A percentile compares a stretch with the other conserved stretches of the same genome.
These are phyloP conservation scores for Delitschia confertaspora DNA, from an alignment of 495 filamentous ascomycete genomes.

Conservation along the genomic window DNA sequence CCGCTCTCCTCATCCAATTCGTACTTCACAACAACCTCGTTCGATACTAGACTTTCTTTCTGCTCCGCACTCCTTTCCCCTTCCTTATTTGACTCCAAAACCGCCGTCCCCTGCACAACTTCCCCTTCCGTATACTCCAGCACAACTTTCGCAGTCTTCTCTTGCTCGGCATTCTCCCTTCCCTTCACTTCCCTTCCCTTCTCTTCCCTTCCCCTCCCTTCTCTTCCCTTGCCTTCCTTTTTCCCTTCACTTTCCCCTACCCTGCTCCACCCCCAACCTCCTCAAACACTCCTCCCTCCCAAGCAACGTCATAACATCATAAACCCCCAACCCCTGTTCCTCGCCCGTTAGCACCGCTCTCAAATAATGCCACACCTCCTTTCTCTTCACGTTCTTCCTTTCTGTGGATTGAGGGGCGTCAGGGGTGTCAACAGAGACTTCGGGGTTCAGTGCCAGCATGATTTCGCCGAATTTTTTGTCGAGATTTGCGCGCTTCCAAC, in stretches of 20 bases:
- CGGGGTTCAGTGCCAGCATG: too few species aligned
- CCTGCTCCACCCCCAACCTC: constrained; percentile 23
- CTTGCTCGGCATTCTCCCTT: constrained; percentile 1
- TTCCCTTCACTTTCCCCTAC: background rate
- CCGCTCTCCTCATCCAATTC: too few species aligned
- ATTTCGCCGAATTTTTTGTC: too few species aligned
- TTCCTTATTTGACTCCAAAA: too few species aligned
- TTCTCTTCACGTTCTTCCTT: background rate
- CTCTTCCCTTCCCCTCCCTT: background rate
- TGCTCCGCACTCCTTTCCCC: too few species aligned
- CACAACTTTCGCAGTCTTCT: too few species aligned
- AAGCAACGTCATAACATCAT: constrained; percentile 29
- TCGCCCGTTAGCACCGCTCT: constrained; percentile 22
- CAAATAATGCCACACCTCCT: constrained; percentile 26
- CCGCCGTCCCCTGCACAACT: too few species aligned
- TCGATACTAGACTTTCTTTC: too few species aligned
- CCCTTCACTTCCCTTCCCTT: background rate
- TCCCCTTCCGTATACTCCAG: too few species aligned
- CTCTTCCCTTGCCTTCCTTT: background rate
- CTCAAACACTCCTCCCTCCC: constrained; percentile 27
- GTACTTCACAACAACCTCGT: too few species aligned
- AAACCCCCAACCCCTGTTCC: constrained; percentile 29
- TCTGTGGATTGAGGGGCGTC: background rate
- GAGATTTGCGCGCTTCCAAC: too few species aligned
- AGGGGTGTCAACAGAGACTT: too few species aligned